Evolutionary conservation across 2,329 filamentous ascomycete genomes (phyloP), one percentile per base, ranked within the genome.

Genomic region (Colletotrichum aenigma): DNA sequence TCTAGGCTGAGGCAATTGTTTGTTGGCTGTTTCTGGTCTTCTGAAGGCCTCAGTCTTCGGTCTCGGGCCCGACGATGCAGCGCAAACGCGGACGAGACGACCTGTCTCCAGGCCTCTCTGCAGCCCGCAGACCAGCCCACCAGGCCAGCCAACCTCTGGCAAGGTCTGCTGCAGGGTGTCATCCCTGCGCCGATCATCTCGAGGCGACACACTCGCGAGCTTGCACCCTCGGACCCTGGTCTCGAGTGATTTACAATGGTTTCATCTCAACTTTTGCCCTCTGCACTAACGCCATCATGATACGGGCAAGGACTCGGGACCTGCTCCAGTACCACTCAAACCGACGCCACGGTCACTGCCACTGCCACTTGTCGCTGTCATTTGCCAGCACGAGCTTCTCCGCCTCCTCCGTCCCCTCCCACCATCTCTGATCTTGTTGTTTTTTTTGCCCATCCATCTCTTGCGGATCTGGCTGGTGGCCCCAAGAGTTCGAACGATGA

Each of bases 291-390:
- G 66, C 60, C 58, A 60, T 69, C 26, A 62, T 71, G 71, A 76
- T 71, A 76, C 74, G 74, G 65, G 64, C 16, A 68, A 66, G 66
- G 55, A 67, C 73, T 75, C 55, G 69, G 62, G 62, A 62, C 62
- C 55, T 64, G 34, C 65, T 66, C 70, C 70, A 69, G 58, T 58
- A 65, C 70, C 70, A 56, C 74, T 75, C 52, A 48, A 32, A 48
- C 26, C 66, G 24, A 28, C 70, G 66, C 71, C 65, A 43, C 69
- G 43, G 26, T 30, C 34, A 34, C 70, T 56, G 38, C 38, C 34
- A 28, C 48, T 75, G 66, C 66, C 74, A 74, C 60, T 52, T 70
- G 82, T 85, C 58, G 70, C 64, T 76, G 74, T 74, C 70, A 69
- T 74, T 74, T 76, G 70, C 70, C 74, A 69, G 70, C 73, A 62